phyloP scores from a whole-genome alignment of 2,329 filamentous ascomycete species.

The Emmonsia crescens region DNA sequence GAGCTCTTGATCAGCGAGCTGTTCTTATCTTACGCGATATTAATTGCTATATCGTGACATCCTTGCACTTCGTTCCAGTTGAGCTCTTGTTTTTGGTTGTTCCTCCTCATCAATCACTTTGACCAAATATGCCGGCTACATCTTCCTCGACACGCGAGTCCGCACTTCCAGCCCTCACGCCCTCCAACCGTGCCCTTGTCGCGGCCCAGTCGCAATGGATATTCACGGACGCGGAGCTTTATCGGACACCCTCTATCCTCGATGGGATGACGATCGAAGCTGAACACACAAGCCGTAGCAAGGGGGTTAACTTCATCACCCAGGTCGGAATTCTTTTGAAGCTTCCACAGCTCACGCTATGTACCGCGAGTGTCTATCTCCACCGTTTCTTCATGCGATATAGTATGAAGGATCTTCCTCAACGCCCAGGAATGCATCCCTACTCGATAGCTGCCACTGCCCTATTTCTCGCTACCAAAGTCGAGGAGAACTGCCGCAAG shows the following conservation, averaged over 20 bases:
- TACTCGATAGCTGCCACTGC: conserved; percentile 88
- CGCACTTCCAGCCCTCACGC: conserved; percentile 24
- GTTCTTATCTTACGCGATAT: not conserved
- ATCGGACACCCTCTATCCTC: conserved; percentile 70
- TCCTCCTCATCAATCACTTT: not conserved
- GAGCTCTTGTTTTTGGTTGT: not conserved
- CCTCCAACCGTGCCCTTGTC: conserved; percentile 40
- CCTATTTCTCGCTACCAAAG: conserved; percentile 90
- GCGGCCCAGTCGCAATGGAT: conserved; percentile 67
- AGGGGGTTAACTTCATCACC: conserved; percentile 93
- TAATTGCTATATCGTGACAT: not conserved
- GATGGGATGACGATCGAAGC: conserved; percentile 68
- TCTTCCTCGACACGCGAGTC: conserved; percentile 18
- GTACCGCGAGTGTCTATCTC: conserved; percentile 87
- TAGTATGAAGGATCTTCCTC: conserved; percentile 64
- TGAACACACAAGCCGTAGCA: conserved; percentile 70
- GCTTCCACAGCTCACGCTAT: conserved; percentile 81
- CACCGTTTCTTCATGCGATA: conserved; percentile 91
- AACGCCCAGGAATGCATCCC: conserved; percentile 65
- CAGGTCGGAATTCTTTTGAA: conserved; percentile 89
- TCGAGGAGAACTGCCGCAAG: conserved; percentile 92
- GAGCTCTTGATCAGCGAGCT: not conserved
- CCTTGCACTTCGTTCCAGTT: not conserved
- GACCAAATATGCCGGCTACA: conserved; percentile 15
- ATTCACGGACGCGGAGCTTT: conserved; percentile 73